A percentile compares a stretch with the other conserved stretches of the same genome.
phyloP scores from a whole-genome alignment of 1,139 yeast genomes.

The Chernovozyma aurita region DNA sequence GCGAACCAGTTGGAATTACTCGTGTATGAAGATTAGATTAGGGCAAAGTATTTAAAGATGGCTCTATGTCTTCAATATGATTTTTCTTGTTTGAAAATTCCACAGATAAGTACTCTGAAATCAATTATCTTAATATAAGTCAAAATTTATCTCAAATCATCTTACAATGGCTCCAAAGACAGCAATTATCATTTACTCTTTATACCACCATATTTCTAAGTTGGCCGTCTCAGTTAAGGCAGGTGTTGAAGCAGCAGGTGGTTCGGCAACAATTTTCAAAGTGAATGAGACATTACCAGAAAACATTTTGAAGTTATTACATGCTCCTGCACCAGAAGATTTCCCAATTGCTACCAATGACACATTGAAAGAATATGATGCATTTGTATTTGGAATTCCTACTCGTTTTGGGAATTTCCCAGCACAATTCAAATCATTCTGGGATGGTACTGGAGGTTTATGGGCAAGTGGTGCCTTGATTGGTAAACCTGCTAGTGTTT shows the following conservation, averaged over 20 bases:
- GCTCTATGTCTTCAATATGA: no score
- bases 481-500: conserved; percentile 37
- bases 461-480: conserved; percentile 33
- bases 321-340: conserved; percentile 31
- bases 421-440: conserved; percentile 35
- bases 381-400: conserved; percentile 36
- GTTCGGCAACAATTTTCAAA: conserved; percentile 33
- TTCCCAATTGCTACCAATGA: conserved; percentile 30
- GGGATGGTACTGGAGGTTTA: conserved; percentile 37
- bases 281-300: conserved; percentile 32
- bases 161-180: conserved; percentile 26
- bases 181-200: conserved; percentile 35
- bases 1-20: no score
- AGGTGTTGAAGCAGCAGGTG: conserved; percentile 38
- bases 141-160: no score
- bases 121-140: no score
- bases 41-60: no score
- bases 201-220: conserved; percentile 33
- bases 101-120: no score
- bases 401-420: conserved; percentile 38
- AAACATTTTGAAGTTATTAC: conserved; percentile 24
- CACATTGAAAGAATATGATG: conserved; percentile 31
- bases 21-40: no score
- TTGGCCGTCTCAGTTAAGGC: conserved; percentile 30
- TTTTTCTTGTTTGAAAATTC: no score